phyloP scores from a whole-genome alignment of 2,329 filamentous ascomycete species.

The Trichoderma koningiopsis region DNA sequence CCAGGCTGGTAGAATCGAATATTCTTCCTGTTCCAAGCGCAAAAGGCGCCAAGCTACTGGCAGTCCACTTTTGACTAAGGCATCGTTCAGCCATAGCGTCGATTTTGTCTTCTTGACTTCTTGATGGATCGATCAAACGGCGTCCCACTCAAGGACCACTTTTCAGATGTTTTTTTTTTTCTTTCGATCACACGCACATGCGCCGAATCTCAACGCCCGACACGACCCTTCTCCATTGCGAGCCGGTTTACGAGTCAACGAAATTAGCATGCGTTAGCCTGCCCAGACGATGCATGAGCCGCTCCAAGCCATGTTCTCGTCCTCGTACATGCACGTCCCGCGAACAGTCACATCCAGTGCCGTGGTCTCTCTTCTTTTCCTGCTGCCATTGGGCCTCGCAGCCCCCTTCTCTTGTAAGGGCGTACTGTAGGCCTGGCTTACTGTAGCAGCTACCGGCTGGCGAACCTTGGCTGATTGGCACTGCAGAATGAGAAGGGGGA shows the following conservation, averaged over 20 bases:
- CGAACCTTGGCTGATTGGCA: background rate
- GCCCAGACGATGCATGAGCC: background rate
- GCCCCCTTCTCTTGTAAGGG: background rate
- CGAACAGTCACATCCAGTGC: constrained; percentile 2
- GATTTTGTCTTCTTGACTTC: constrained; percentile 6
- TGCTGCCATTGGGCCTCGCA: background rate
- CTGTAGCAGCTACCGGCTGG: background rate
- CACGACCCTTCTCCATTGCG: constrained; percentile 19
- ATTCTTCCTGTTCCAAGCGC: constrained; percentile 19
- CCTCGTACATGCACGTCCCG: constrained; percentile 5
- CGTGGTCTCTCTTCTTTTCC: background rate
- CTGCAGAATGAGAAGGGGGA: background rate
- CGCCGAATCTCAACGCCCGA: constrained; percentile 11
- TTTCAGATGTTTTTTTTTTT: constrained; percentile 14
- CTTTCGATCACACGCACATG: constrained; percentile 23
- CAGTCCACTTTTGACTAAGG: constrained; percentile 16
- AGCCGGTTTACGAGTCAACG: constrained; percentile 22
- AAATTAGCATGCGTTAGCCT: constrained; percentile 24
- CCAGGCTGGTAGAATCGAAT: constrained; percentile 22
- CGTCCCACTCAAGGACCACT: constrained; percentile 22
- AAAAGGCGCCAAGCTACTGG: background rate
- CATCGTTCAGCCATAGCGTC: constrained; percentile 11
- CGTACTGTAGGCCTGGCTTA: background rate
- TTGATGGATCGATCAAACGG: constrained; percentile 20
- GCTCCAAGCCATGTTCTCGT: background rate